These are phyloP conservation scores for Cryphonectria carpinicola DNA, from an alignment of 2,329 filamentous ascomycete species.

Conservation along the genomic window DNA sequence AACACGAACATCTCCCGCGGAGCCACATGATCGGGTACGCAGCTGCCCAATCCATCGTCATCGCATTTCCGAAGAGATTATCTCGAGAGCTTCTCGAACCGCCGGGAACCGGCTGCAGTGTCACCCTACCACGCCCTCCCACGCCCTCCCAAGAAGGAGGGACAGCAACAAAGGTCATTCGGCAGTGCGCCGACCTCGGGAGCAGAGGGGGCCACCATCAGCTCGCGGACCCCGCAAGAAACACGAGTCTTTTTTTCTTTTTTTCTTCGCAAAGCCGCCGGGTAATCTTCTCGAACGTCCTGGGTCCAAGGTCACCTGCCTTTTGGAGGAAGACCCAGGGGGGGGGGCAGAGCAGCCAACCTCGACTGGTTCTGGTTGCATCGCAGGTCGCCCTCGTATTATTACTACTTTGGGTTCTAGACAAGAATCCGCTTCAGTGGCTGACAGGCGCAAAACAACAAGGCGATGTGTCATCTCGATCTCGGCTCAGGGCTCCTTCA, in stretches of 20 bases:
- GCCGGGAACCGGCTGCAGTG: slow-evolving; percentile 11
- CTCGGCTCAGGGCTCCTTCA: background rate
- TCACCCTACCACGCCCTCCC: background rate
- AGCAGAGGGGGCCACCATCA: background rate
- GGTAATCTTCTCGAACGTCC: slow-evolving; percentile 7
- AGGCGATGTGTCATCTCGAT: background rate
- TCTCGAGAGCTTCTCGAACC: background rate
- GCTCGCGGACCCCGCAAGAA: background rate
- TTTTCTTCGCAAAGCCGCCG: background rate
- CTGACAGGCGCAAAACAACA: background rate
- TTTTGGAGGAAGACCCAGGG: slow-evolving; percentile 1
- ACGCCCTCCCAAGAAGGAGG: background rate
- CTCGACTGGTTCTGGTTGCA: background rate
- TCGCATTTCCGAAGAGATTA: background rate
- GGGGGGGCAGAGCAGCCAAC: background rate
- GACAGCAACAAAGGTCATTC: background rate
- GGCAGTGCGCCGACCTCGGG: background rate
- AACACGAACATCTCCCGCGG: background rate
- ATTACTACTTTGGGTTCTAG: background rate
- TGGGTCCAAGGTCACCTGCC: slow-evolving; percentile 9
- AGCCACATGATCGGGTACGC: background rate
- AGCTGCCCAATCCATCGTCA: slow-evolving; percentile 4
- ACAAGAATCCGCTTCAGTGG: background rate
- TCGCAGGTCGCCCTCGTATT: slow-evolving; percentile 1
- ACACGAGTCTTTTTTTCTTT: background rate